These are phyloP conservation scores for Naganishia sp. DNA, from an alignment of 1,284 basidiomycete genomes.

Conservation along the genomic window DNA sequence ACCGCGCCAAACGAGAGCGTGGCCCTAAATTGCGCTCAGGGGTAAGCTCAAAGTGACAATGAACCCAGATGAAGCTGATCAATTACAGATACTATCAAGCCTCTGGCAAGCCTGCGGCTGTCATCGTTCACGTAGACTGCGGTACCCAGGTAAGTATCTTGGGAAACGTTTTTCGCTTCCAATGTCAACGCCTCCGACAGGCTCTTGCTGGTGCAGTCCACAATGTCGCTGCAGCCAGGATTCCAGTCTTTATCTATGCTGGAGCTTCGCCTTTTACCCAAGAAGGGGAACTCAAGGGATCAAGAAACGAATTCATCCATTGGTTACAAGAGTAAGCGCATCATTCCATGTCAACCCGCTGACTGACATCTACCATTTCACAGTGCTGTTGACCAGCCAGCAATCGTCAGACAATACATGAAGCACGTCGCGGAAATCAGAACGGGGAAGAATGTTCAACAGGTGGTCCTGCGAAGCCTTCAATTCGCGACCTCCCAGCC, in stretches of 20 bases:
- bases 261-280: constrained; percentile 65
- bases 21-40: constrained; percentile 68
- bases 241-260: constrained; percentile 68
- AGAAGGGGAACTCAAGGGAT: constrained; percentile 62
- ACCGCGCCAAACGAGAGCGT: constrained; percentile 76
- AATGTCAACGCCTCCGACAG: constrained; percentile 46
- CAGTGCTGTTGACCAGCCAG: constrained; percentile 65
- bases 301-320: constrained; percentile 72
- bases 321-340: constrained; percentile 63
- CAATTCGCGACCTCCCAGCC: constrained; percentile 59
- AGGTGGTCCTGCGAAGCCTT: constrained; percentile 61
- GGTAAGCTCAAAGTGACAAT: background rate
- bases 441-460: constrained; percentile 59
- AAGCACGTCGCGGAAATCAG: constrained; percentile 63
- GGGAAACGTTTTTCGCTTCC: background rate
- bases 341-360: background rate
- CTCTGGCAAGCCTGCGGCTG: constrained; percentile 65
- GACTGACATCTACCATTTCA: background rate
- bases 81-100: constrained; percentile 61
- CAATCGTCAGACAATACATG: constrained; percentile 72
- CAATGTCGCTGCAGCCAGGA: constrained; percentile 65
- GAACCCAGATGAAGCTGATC: background rate
- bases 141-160: constrained; percentile 62
- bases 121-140: constrained; percentile 71
- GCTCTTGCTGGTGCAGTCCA: constrained; percentile 70